Conservation (phyloP, 192 early-diverging fungal species). For the Obelidium mucronatum region DNA sequence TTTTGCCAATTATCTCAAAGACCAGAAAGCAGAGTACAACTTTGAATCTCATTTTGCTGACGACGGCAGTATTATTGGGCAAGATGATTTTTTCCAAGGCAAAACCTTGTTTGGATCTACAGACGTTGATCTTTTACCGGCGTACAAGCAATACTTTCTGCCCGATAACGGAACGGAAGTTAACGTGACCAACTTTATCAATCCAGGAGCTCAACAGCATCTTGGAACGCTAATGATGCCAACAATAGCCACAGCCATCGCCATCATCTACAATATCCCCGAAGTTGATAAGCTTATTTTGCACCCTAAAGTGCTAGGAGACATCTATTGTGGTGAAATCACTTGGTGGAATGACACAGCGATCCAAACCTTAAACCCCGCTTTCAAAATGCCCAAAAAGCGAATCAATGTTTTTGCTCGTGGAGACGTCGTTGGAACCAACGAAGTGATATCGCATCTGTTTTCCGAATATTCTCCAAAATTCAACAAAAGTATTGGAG, state of each 20-base stretch:
- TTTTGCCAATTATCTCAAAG: neutral
- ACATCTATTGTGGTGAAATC: neutral
- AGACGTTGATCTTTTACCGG: neutral
- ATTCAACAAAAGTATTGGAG: neutral
- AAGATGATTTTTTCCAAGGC: neutral
- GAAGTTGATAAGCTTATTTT: neutral
- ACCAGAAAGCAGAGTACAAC: neutral
- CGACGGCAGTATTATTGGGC: neutral
- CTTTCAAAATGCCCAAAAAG: neutral
- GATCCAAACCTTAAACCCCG: neutral
- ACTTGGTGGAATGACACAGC: constrained; percentile 11
- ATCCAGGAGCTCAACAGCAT: constrained; percentile 1
- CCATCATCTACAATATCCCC: constrained; percentile 1
- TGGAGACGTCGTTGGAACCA: neutral
- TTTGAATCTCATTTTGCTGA: neutral
- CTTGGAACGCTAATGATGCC: constrained; percentile 7
- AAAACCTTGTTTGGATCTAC: neutral
- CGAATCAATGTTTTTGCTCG: neutral
- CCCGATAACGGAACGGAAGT: neutral
- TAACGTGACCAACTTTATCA: neutral
- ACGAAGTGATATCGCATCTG: neutral
- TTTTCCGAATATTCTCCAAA: neutral
- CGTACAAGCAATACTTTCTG: neutral
- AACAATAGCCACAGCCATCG: neutral
- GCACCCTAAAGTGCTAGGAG: neutral